Conservation (phyloP, 106 monocot genomes). For the Acanthochlamys bracteata region DNA sequence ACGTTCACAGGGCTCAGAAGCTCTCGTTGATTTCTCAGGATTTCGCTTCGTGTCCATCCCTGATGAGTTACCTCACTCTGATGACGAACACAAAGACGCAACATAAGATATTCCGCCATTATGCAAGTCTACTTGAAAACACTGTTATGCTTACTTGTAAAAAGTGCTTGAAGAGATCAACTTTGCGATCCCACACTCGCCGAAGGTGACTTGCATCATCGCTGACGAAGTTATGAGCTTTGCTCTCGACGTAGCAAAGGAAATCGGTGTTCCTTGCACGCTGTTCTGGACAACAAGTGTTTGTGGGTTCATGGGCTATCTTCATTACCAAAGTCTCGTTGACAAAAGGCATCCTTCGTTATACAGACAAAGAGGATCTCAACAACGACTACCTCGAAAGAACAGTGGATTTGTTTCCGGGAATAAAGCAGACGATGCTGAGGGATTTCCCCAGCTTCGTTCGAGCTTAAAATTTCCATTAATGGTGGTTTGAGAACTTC, state of each 20-base stretch:
- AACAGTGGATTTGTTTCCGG: too few species aligned
- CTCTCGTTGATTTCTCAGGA: not conserved
- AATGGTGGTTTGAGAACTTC: too few species aligned
- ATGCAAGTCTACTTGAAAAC: not conserved
- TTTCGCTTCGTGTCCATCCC: not conserved
- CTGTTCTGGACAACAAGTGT: not conserved
- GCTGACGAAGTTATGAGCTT: not conserved
- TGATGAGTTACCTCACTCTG: not conserved
- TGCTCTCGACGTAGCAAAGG: not conserved
- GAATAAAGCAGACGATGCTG: too few species aligned
- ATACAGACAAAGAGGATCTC: too few species aligned
- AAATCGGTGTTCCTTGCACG: not conserved
- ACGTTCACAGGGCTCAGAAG: not conserved
- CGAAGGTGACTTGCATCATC: not conserved
- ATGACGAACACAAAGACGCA: not conserved
- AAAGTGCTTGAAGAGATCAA: too few species aligned
- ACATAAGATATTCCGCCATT: not conserved
- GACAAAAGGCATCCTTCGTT: not conserved
- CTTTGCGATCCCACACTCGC: not conserved
- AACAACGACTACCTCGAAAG: too few species aligned
- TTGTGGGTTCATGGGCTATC: not conserved
- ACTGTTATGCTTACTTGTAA: not conserved
- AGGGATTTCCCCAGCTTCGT: too few species aligned
- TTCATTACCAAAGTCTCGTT: not conserved
- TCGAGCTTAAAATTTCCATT: too few species aligned